Evolutionary conservation across 2,329 filamentous ascomycete species (phyloP), one percentile per base, ranked within the genome.

Genomic region (Microcyclosporella mali): DNA sequence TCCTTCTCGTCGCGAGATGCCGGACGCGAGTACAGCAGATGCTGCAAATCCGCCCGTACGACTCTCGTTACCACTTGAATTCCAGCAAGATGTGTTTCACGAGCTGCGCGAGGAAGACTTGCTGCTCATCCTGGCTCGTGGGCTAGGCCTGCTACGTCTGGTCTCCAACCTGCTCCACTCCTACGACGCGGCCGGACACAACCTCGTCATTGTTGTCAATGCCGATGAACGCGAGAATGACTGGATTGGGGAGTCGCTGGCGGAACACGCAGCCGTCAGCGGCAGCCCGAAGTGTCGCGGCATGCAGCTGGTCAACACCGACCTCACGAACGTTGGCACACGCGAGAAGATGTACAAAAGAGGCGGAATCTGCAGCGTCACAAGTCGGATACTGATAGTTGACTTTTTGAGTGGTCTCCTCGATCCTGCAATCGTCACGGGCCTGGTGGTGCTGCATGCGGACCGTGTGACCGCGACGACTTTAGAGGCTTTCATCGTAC

Each of bases 151-250:
- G 34, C 79, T 95, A 64, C 87, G 88, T 54, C 79, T 98, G 44
- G 78, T 95, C 59, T 94, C 88, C n/a, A 98, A 97, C 63, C 78
- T 98, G 30, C 79, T 98, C 19, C 92, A 98, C 67, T 89, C 89
- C 15, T 95, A 95, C 68, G 92, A 98, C 75, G 89, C 88, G 1
- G 88, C 88, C 3, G 92, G 92, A 11, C 94, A 92, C 67, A 97
- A 94, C 60, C 72, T 98, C 41, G 82, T 98, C 37, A 73, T 98
- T 33, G 70, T 98, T 15, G 81, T 97, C 32, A 89, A 88, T 8
- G 89, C 92, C 28, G 85, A 92, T 47, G 88, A 95, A 27, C 81
- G 86, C 46, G 92, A 98, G 62, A 95, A 95, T 78, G 82, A 84
- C 43, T 97, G 90, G 89, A 88, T 98, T 47, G 92, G 92, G 54